These are phyloP conservation scores for Dorcoceras hygrometricum DNA, from an alignment of 257 asterid species.

Conservation along the genomic window DNA sequence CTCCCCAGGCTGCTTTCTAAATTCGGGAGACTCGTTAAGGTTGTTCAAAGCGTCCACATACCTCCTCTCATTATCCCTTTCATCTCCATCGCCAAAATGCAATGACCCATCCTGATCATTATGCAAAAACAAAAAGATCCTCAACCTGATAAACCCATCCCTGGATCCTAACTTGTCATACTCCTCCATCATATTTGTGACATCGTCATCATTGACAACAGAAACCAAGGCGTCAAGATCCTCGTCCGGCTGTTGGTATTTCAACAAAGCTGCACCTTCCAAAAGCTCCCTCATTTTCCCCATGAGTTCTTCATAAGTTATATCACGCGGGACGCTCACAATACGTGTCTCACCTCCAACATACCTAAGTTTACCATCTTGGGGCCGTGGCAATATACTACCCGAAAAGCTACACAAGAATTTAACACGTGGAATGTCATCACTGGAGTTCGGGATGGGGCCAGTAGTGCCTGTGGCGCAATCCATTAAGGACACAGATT, in stretches of 20 bases:
- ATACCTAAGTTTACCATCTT: conserved; percentile 91
- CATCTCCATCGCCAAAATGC: conserved; percentile 84
- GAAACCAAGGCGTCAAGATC: conserved; percentile 98
- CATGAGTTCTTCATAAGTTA: conserved; percentile 79
- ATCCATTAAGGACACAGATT: conserved; percentile 52
- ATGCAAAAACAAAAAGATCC: conserved; percentile 69
- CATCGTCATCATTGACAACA: conserved; percentile 93
- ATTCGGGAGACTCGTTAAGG: conserved; percentile 87
- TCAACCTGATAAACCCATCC: conserved; percentile 82
- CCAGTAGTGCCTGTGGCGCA: conserved; percentile 47
- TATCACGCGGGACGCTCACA: conserved; percentile 72
- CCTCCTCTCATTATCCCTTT: conserved; percentile 88
- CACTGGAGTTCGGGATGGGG: conserved; percentile 46
- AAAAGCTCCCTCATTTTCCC: conserved; percentile 85
- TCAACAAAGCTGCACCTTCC: conserved; percentile 66
- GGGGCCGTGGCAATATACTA: conserved; percentile 88
- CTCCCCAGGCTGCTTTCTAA: conserved; percentile 53
- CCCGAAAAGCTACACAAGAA: conserved; percentile 93
- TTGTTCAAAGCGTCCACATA: conserved; percentile 94
- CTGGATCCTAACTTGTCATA: conserved; percentile 81
- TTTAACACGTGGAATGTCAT: conserved; percentile 72
- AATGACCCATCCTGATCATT: conserved; percentile 70
- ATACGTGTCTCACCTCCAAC: conserved; percentile 98
- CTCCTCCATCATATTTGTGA: conserved; percentile 98
- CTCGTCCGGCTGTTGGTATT: conserved; percentile 98